These are phyloP conservation scores for Berkeleyomyces rouxiae DNA, from an alignment of 2,329 filamentous ascomycete species.

Conservation along the genomic window DNA sequence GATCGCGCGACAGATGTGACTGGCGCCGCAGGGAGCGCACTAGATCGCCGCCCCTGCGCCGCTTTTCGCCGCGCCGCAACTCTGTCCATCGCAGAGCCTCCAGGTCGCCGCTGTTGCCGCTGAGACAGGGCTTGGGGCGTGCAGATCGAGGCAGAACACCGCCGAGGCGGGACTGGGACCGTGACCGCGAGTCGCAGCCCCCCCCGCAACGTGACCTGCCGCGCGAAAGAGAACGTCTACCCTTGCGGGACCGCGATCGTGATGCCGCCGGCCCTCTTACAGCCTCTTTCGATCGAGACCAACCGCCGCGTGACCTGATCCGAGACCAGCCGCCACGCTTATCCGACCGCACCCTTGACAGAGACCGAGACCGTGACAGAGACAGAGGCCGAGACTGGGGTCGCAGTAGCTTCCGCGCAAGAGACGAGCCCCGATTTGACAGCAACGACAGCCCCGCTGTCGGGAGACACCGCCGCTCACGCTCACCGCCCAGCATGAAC, in stretches of 20 bases:
- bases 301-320: conserved; percentile 4
- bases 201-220: conserved; percentile 17
- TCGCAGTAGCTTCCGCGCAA: conserved; percentile 17
- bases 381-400: conserved; percentile 23
- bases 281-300: not conserved
- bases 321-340: conserved; percentile 2
- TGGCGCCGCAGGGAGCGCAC: conserved; percentile 15
- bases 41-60: conserved; percentile 21
- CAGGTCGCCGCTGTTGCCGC: conserved; percentile 17
- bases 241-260: conserved; percentile 9
- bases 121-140: conserved; percentile 21
- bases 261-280: not conserved
- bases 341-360: conserved; percentile 17
- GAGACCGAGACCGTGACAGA: conserved; percentile 22
- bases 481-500: conserved; percentile 31
- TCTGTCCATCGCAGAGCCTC: conserved; percentile 20
- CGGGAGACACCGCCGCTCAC: conserved; percentile 28
- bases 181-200: conserved; percentile 20
- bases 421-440: conserved; percentile 19
- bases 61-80: conserved; percentile 23
- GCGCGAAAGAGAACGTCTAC: conserved; percentile 14
- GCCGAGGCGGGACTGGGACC: conserved; percentile 21
- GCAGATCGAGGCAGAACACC: conserved; percentile 26
- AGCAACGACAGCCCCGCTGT: not conserved
- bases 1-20: conserved; percentile 16